Evolutionary conservation across 176 grass and related monocot species (phyloP).

Genomic region (Eragrostis nindensis): DNA sequence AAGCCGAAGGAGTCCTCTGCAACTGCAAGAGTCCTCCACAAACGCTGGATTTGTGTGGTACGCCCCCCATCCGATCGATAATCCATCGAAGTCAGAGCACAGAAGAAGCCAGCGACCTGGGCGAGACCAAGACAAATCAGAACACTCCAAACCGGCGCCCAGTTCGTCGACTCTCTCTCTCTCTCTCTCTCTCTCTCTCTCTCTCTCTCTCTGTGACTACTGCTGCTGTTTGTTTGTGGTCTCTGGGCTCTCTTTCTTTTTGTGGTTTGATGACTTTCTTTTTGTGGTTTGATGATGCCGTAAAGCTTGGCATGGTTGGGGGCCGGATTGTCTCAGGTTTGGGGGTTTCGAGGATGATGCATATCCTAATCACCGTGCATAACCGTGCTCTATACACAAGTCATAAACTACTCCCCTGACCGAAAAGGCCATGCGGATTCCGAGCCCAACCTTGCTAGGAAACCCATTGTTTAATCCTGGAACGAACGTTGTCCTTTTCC

Average conservation of each 20-base stretch:
- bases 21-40: too few relatives aligned
- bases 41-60: too few relatives aligned
- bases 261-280: too few relatives aligned
- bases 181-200: too few relatives aligned
- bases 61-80: too few relatives aligned
- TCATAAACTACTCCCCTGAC: not conserved
- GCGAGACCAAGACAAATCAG: not conserved
- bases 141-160: not conserved
- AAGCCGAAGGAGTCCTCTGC: too few relatives aligned
- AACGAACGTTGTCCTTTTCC: not conserved
- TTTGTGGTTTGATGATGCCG: not conserved
- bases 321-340: not conserved
- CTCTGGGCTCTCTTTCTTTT: too few relatives aligned
- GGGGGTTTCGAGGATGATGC: not conserved
- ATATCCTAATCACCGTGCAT: not conserved
- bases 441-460: not conserved
- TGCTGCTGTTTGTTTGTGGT: too few relatives aligned
- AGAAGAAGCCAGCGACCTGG: not conserved
- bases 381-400: not conserved
- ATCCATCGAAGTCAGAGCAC: not conserved
- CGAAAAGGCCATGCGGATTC: not conserved
- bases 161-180: too few relatives aligned
- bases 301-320: not conserved
- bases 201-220: too few relatives aligned
- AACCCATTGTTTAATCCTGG: not conserved